A percentile compares a stretch with the other conserved stretches of the same genome.
Evolutionary conservation across 1,284 basidiomycete genomes (phyloP).

Genomic region (Puccinia coronata): DNA sequence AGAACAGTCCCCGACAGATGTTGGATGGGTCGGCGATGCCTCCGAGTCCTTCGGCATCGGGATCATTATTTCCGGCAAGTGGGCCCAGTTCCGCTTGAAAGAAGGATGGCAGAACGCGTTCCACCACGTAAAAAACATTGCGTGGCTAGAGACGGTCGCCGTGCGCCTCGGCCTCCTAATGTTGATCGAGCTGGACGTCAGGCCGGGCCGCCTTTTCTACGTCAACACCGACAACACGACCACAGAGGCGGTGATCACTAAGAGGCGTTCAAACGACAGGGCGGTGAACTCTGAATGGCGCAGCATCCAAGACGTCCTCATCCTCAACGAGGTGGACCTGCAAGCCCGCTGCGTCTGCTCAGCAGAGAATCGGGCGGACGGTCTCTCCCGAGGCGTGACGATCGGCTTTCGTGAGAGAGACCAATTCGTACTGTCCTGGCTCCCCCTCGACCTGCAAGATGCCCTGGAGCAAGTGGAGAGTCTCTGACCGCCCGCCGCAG

Average conservation of each 20-base stretch:
- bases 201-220: neutral
- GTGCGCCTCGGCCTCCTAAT: too few relatives aligned
- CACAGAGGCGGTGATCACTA: neutral
- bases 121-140: too few relatives aligned
- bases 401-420: too few relatives aligned
- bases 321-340: too few relatives aligned
- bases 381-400: constrained; percentile 11
- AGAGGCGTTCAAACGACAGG: neutral
- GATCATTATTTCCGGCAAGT: neutral
- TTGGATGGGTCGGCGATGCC: constrained; percentile 1
- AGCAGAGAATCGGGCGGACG: neutral
- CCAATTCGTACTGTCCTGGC: too few relatives aligned
- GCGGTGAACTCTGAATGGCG: neutral
- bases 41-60: neutral
- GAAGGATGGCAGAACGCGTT: neutral
- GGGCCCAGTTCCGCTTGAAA: neutral
- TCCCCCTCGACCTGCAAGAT: too few relatives aligned
- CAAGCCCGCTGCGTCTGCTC: neutral
- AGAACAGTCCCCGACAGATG: neutral
- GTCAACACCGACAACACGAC: too few relatives aligned
- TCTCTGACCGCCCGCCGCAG: too few relatives aligned
- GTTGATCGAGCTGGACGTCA: neutral
- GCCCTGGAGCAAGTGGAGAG: too few relatives aligned
- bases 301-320: too few relatives aligned
- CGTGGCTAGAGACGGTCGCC: too few relatives aligned